Conservation (phyloP, 495 filamentous ascomycete species). For the Apodospora peruviana region DNA sequence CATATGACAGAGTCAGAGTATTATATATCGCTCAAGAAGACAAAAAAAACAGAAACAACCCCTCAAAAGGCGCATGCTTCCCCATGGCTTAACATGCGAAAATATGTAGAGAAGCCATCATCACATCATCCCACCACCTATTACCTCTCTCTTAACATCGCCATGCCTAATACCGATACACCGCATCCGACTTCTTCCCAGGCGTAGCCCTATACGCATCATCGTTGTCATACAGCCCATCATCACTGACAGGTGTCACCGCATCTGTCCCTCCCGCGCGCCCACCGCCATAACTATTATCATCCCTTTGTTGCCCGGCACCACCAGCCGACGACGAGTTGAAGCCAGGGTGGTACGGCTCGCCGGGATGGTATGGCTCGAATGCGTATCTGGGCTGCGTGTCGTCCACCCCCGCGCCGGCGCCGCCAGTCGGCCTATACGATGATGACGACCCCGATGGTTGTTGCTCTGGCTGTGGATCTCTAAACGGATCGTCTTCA, state of each 20-base stretch:
- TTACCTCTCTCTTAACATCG: too few relatives aligned
- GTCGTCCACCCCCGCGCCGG: not conserved
- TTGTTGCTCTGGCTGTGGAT: slow-evolving; percentile 37
- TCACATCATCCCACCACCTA: too few relatives aligned
- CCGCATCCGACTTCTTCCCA: slow-evolving; percentile 25
- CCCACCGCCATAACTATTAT: slow-evolving; percentile 4
- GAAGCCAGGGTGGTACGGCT: slow-evolving; percentile 16
- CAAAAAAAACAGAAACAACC: too few relatives aligned
- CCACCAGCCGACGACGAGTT: too few relatives aligned
- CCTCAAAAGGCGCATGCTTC: too few relatives aligned
- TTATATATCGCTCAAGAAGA: too few relatives aligned
- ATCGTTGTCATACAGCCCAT: slow-evolving; percentile 12
- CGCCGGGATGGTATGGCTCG: slow-evolving; percentile 49
- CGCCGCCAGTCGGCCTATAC: slow-evolving; percentile 11
- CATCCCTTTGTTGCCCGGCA: too few relatives aligned
- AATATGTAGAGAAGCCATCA: too few relatives aligned
- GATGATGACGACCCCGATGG: slow-evolving; percentile 17
- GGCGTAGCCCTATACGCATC: slow-evolving; percentile 18
- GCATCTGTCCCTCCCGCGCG: slow-evolving; percentile 10
- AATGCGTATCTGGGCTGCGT: slow-evolving; percentile 23
- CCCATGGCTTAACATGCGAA: too few relatives aligned
- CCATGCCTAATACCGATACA: slow-evolving; percentile 33
- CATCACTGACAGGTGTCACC: slow-evolving; percentile 22
- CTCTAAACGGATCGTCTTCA: slow-evolving; percentile 43
- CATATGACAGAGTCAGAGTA: too few relatives aligned